Conservation (phyloP, 768 basidiomycete species). For the Suillus cothurnatus region DNA sequence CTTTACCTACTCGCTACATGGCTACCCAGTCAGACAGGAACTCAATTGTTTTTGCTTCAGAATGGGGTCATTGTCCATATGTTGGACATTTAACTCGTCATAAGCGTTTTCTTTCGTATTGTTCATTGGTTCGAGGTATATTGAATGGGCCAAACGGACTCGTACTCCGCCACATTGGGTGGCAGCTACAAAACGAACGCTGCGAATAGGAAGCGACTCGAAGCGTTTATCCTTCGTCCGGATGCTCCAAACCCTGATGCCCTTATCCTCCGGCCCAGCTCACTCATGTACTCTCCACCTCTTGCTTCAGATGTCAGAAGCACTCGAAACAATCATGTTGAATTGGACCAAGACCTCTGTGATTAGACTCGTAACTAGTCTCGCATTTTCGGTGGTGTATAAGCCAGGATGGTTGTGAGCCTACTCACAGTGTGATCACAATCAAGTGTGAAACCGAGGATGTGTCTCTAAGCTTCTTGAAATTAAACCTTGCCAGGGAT, state of each 20-base stretch:
- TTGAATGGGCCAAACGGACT: too few relatives aligned
- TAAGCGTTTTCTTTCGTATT: too few relatives aligned
- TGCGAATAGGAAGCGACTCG: background rate
- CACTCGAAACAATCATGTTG: slow-evolving; percentile 16
- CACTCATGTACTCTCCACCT: slow-evolving; percentile 30
- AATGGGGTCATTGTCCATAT: too few relatives aligned
- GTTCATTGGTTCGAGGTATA: too few relatives aligned
- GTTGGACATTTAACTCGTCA: too few relatives aligned
- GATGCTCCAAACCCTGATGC: slow-evolving; percentile 25
- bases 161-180: too few relatives aligned
- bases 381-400: too few relatives aligned
- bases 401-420: too few relatives aligned
- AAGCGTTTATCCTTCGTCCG: slow-evolving; percentile 14
- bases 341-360: background rate
- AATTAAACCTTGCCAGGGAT: background rate
- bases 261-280: slow-evolving; percentile 30
- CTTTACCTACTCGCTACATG: slow-evolving; percentile 17
- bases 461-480: background rate
- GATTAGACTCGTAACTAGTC: too few relatives aligned
- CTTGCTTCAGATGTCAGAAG: slow-evolving; percentile 31
- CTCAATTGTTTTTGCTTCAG: background rate
- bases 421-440: too few relatives aligned
- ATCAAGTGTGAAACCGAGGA: background rate
- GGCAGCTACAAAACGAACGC: too few relatives aligned
- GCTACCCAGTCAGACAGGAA: slow-evolving; percentile 24